Evolutionary conservation across 352 stramenopile genomes (phyloP), one percentile per base, ranked within the genome.

Genomic region (Pythium dissimile): DNA sequence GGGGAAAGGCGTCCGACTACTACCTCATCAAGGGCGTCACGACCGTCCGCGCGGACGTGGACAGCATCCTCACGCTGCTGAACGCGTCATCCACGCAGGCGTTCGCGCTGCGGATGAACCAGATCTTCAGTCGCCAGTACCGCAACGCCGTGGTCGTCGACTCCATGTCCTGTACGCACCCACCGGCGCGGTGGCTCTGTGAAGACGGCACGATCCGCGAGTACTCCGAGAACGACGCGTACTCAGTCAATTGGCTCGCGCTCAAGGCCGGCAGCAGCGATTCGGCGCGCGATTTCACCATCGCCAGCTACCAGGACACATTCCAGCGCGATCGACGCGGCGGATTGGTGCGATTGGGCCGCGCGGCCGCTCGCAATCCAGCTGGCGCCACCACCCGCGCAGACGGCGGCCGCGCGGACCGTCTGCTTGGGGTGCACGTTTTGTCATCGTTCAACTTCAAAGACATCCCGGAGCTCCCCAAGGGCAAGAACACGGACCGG

Each of bases 301-400:
- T 90, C 1, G 78, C 84, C n/a, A 74, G 67, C 59, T 90, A 88
- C 59, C 80, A 90, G 53, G 80, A 90, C 60, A 67, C 59, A 6
- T 90, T 86, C 44, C 64, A 73, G 34, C 66, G 67, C 16, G 63
- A 80, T 32, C 24, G 51, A n/a, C 62, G 57, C 23, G 73, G 60
- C 16, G 43, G 21, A 26, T 30, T 67, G 13, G 45, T 44, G 32
- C 44, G 60, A 21, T 46, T 67, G 23, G 60, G 60, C 9, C 44
- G 60, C 2, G 13, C 32, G 0, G 60, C 52, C 20, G 45, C 46
- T 2, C 18, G 21, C 44, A 24, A 13, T 1, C 11, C 44, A 4
- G 18, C 46, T 49, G 24, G 42, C 42, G 42, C 34, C 45, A 2
- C 18, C 28, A 28, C 18, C 27, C 24, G 18, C n/a, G 18, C 21